Base-by-base conservation (phyloP, 768 basidiomycete species). In the Hemileccinum impolitum region DNA sequence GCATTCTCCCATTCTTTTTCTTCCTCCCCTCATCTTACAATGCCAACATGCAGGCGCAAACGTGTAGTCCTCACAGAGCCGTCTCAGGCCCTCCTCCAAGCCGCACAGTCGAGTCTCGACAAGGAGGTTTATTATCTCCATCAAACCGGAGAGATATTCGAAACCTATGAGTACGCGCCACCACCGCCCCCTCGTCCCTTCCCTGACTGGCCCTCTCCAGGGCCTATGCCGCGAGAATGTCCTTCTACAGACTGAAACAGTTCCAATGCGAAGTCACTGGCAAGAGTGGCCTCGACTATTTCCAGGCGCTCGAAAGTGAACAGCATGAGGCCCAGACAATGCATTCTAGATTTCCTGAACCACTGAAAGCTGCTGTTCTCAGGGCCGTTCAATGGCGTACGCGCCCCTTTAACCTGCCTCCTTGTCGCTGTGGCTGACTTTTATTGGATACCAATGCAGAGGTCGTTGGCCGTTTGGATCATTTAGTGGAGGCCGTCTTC, bases 221-320 rank as follows among this genome's bases (percentile, higher is more conserved):
- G 61, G 83, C 90, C 19, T 97, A 95, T 74, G 82, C 88, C 39
- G 82, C 90, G 30, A 87, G 95, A 60, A 89, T 95, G 81, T 87
- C 90, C 52, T 98, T 96, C 76, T 96, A 96, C 74, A 81, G 84
- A 47, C 79, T 90, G 51, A 93, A 91, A 63, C 87, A 94, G 63
- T 98, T 97, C 71, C 92, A 95, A 64, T 98, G 95, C 67, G 95
- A 97, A 73, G 91, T 94, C 61, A 93, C 91, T 30, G 93, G 94
- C 69, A 95, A 93, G 74, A 87, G 90, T 57, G 85, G 86, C 47
- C 78, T 98, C 46, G 88, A 91, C 74, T 99, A 93, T 72, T 96
- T 94, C 69, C 84, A 92, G 62, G 96, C 96, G 19, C 76, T 94
- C 39, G 85, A 91, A 59, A 94, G 90, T 50, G 96, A 99, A 70